Conservation (phyloP, 306 rosid genomes). For the Dalbergia cochinchinensis region DNA sequence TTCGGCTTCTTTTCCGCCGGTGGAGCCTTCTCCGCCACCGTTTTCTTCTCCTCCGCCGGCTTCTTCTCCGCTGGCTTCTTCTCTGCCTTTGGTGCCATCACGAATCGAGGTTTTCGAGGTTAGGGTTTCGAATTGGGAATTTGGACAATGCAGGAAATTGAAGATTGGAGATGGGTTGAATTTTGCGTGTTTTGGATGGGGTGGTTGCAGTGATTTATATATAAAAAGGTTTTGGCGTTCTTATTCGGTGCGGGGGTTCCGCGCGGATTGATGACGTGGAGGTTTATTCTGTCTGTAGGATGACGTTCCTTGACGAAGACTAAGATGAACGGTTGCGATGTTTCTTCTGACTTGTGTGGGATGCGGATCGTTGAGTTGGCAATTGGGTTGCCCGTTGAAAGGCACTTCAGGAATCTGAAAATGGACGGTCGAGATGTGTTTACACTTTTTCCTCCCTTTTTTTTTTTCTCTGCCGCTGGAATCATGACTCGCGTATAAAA, state of each 20-base stretch:
- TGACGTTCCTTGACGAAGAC: fast-evolving
- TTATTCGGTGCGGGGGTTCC: constrained; percentile 34
- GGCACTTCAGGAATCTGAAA: fast-evolving
- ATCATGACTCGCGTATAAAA: too few species aligned
- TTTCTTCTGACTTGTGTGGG: too few species aligned
- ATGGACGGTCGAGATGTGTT: constrained; percentile 39
- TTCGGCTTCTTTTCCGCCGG: constrained; percentile 82
- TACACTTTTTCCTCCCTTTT: too few species aligned
- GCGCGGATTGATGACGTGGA: constrained; percentile 54
- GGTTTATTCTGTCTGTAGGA: background rate
- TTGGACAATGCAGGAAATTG: background rate
- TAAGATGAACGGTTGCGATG: constrained; percentile 20
- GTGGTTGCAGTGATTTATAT: constrained; percentile 10
- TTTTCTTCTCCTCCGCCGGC: constrained; percentile 74
- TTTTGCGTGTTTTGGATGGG: background rate
- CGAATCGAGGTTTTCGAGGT: background rate
- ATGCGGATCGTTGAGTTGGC: constrained; percentile 49
- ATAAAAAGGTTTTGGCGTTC: background rate
- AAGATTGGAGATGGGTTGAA: background rate
- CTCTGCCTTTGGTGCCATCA: constrained; percentile 76
- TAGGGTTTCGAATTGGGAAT: constrained; percentile 35
- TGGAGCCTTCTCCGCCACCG: constrained; percentile 71
- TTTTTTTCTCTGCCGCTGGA: background rate
- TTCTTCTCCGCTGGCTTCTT: constrained; percentile 75
- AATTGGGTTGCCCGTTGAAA: background rate